phyloP scores from a whole-genome alignment of 169 alveolate species.

The Cryptosporidium xiaoi region DNA sequence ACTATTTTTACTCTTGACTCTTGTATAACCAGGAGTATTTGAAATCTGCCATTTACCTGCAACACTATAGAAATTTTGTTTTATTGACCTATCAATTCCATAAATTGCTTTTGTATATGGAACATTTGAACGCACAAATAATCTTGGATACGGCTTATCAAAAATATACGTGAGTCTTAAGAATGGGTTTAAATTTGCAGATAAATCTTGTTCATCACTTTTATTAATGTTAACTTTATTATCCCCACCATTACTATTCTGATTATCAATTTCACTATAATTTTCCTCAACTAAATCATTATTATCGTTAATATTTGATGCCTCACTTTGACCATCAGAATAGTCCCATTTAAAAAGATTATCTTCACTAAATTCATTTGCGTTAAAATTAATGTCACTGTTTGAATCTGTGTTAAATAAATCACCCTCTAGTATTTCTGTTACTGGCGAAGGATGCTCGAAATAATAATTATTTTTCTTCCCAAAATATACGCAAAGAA shows the following conservation, averaged over 20 bases:
- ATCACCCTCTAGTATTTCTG: slow-evolving; percentile 50
- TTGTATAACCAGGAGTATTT: slow-evolving; percentile 37
- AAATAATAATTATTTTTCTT: slow-evolving; percentile 11
- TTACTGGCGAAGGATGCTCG: slow-evolving; percentile 61
- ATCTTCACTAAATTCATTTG: not conserved
- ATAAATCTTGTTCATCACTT: not conserved
- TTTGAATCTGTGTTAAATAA: not conserved
- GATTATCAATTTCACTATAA: not conserved
- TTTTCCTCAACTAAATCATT: not conserved
- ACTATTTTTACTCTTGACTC: slow-evolving; percentile 31
- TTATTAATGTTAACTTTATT: not conserved
- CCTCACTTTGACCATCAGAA: not conserved
- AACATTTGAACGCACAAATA: slow-evolving; percentile 32
- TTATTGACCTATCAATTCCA: slow-evolving; percentile 31
- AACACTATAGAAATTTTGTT: slow-evolving; percentile 7
- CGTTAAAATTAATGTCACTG: not conserved
- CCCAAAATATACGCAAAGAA: slow-evolving; percentile 12
- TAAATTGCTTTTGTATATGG: slow-evolving; percentile 28
- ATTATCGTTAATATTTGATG: no score
- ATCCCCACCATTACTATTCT: not conserved
- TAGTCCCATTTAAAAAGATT: slow-evolving; percentile 16
- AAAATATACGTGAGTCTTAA: slow-evolving; percentile 28
- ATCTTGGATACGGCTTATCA: slow-evolving; percentile 52
- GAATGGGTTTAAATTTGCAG: slow-evolving; percentile 6
- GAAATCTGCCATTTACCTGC: slow-evolving; percentile 51